phyloP scores from a whole-genome alignment of 306 rosid genomes.

The Rosa chinensis region DNA sequence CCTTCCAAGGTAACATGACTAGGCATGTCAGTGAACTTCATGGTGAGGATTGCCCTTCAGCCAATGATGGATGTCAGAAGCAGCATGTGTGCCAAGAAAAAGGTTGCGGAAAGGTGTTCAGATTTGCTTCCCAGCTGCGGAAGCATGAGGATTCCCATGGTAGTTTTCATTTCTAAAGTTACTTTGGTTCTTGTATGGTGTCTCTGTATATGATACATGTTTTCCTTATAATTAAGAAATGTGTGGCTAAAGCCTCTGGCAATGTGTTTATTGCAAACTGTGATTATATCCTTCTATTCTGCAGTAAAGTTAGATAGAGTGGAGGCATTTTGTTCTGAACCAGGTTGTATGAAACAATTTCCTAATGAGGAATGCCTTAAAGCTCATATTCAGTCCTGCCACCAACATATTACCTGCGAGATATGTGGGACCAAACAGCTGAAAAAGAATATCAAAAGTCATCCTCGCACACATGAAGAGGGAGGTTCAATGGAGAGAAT shows the following conservation, averaged over 20 bases:
- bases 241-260: not conserved
- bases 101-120: conserved; percentile 77
- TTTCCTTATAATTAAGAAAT: not conserved
- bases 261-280: not conserved
- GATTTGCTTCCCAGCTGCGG: conserved; percentile 49
- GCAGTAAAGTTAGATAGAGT: conserved; percentile 71
- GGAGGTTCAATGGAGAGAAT: conserved; percentile 28
- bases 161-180: not conserved
- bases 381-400: conserved; percentile 66
- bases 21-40: conserved; percentile 66
- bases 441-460: conserved; percentile 75
- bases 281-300: conserved; percentile 8
- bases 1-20: conserved; percentile 45
- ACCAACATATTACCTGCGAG: conserved; percentile 59
- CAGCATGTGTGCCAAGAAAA: conserved; percentile 57
- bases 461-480: conserved; percentile 53
- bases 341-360: conserved; percentile 63
- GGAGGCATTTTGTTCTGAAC: conserved; percentile 65
- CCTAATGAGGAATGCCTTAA: conserved; percentile 59
- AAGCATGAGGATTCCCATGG: conserved; percentile 84
- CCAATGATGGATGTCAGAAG: conserved; percentile 30
- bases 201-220: not conserved
- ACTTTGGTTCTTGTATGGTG: not conserved
- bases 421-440: conserved; percentile 54
- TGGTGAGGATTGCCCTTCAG: conserved; percentile 28